Evolutionary conservation across 73 alveolate species (phyloP).

Genomic region (Stentor roeselii): DNA sequence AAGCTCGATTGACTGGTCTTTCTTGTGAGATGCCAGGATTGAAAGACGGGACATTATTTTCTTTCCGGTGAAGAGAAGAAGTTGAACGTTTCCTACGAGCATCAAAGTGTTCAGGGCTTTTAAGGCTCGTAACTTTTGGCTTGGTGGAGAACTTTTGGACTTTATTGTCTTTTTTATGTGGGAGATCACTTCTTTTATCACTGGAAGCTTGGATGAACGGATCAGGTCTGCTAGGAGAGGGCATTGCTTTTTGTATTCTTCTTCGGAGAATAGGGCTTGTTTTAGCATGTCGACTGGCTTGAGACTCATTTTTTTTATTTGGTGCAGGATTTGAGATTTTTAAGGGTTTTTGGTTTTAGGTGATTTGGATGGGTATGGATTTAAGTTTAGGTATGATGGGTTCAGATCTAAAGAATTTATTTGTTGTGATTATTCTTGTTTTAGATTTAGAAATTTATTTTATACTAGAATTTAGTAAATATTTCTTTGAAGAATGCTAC

Average conservation of each 20-base stretch:
- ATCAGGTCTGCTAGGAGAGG: background rate
- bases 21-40: slow-evolving; percentile 36
- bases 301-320: no score
- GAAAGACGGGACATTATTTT: slow-evolving; percentile 37
- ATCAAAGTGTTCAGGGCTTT: background rate
- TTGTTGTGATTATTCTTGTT: no score
- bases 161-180: background rate
- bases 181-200: background rate
- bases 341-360: no score
- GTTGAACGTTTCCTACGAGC: slow-evolving; percentile 23
- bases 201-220: background rate
- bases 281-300: background rate
- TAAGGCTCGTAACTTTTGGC: background rate
- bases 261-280: background rate
- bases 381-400: no score
- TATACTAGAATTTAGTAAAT: no score
- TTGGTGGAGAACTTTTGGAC: background rate
- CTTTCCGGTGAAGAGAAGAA: slow-evolving; percentile 27
- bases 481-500: no score
- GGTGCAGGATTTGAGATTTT: no score
- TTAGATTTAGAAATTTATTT: no score
- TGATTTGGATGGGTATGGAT: no score
- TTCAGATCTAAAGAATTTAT: no score
- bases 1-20: slow-evolving; percentile 9
- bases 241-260: background rate